These are phyloP conservation scores for Pseudohalonectria lignicola DNA, from an alignment of 2,329 filamentous ascomycete genomes.

Conservation along the genomic window DNA sequence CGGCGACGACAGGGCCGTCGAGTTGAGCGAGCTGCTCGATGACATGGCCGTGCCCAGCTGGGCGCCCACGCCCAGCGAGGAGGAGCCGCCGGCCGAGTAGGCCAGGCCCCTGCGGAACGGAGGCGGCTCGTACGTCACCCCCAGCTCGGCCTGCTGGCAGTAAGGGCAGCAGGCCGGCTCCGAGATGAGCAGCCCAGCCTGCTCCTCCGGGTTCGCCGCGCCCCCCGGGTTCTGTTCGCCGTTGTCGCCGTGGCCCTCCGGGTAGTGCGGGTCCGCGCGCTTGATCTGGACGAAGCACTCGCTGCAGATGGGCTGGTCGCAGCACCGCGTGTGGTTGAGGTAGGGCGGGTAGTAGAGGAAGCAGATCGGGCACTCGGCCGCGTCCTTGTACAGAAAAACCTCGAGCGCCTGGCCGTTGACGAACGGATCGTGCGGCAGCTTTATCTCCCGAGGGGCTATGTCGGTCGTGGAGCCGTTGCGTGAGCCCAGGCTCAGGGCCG, in stretches of 20 bases:
- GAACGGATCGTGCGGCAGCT: slow-evolving; percentile 70
- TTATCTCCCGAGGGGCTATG: slow-evolving; percentile 64
- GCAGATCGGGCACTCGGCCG: slow-evolving; percentile 87
- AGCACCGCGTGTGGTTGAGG: slow-evolving; percentile 88
- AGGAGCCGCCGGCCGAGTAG: slow-evolving; percentile 45
- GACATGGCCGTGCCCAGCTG: slow-evolving; percentile 65
- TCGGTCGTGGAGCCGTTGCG: slow-evolving; percentile 64
- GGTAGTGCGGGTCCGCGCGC: slow-evolving; percentile 79
- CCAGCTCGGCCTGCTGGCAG: slow-evolving; percentile 89
- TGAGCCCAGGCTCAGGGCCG: slow-evolving; percentile 62
- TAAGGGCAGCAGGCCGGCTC: slow-evolving; percentile 91
- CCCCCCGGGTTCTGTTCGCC: slow-evolving; percentile 14
- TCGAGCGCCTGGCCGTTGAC: slow-evolving; percentile 93
- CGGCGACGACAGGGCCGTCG: slow-evolving; percentile 31
- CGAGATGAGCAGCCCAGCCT: slow-evolving; percentile 63
- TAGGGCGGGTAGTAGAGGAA: slow-evolving; percentile 93
- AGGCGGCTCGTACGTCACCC: slow-evolving; percentile 86
- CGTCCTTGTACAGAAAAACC: slow-evolving; percentile 86
- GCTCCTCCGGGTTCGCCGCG: slow-evolving; percentile 34
- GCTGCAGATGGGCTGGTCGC: slow-evolving; percentile 91
- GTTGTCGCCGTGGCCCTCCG: slow-evolving; percentile 57
- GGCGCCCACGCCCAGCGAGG: slow-evolving; percentile 18
- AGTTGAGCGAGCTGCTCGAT: slow-evolving; percentile 70
- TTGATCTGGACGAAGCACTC: slow-evolving; percentile 99
- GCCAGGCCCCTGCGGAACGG: slow-evolving; percentile 76